Evolutionary conservation across 495 filamentous ascomycete genomes (phyloP), one percentile per base, ranked within the genome.

Genomic region (Aspergillus panamensis): DNA sequence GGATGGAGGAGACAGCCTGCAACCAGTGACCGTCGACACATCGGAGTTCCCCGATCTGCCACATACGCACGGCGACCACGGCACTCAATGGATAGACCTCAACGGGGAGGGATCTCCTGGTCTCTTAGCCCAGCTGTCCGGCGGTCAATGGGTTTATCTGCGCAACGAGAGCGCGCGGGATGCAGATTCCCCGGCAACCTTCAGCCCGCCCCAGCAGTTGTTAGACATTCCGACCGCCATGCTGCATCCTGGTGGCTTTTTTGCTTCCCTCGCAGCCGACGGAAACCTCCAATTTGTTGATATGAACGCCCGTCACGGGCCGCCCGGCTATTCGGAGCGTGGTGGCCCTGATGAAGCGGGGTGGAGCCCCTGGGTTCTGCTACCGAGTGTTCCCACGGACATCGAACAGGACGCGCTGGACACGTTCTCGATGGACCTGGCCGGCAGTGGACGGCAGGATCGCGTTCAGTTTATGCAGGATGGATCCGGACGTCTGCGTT

Each of bases 1-100:
- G 32, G 32, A 13, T 8, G 16, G 10, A 6, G 39, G 39, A 43
- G 39, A 43, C 8, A 6, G 5, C 16, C 16, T 43, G n/a, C 39
- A 43, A 14, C 39, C 39, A 3, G 44, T 21, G 9, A 17, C 8
- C 14, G 14, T 43, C 39, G 39, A 43, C 16, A 43, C 39, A 14
- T 8, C 39, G 14, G 10, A 43, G 14, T 43, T 48, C 44, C 44
- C 16, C 13, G 44, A 29, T 8, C 6, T 29, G 3, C 44, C 44
- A 7, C 20, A 29, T 16, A 29, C n/a, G 8, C 9, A 43, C 5
- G 10, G 10, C 8, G 5, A 43, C 5, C 39, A 16, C 6, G 10
- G 8, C 39, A 43, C 39, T 6, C 39, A 47, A 48, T 57, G 54
- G 54, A 3, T 57, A 1, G 54, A 57, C 21, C 54, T 57, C 3